Evolutionary conservation across 805 yeast species (phyloP).

Genomic region (Ogataea saltuana): DNA sequence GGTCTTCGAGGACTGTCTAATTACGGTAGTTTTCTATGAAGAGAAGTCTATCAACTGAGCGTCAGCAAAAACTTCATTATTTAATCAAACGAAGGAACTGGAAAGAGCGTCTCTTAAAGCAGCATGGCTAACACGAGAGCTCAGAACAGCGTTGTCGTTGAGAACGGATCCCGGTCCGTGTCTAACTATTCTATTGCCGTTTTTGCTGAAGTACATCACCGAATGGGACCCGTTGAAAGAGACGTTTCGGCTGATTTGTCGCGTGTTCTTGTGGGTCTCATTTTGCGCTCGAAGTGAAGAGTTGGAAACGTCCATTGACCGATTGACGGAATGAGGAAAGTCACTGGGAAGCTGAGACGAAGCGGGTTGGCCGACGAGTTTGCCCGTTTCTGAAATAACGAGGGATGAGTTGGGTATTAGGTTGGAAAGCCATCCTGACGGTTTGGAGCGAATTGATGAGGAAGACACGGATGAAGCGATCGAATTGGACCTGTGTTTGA

Average conservation of each 20-base stretch:
- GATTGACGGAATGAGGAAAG: no score
- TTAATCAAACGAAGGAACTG: conserved; percentile 19
- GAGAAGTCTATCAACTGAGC: no score
- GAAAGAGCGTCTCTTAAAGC: conserved; percentile 49
- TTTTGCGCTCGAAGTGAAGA: no score
- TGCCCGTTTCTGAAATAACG: conserved; percentile 35
- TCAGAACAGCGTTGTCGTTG: conserved; percentile 37
- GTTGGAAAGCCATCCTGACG: conserved; percentile 30
- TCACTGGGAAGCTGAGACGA: conserved; percentile 8
- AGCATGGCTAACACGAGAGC: conserved; percentile 46
- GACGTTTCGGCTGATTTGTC: conserved; percentile 7
- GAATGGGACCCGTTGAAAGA: conserved; percentile 42
- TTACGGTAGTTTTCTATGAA: conserved; percentile 18
- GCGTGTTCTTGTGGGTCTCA: neutral
- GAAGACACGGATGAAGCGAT: conserved; percentile 3
- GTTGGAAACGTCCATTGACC: no score
- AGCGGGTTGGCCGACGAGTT: conserved; percentile 29
- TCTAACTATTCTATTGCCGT: conserved; percentile 40
- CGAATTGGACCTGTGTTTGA: neutral
- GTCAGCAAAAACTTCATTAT: no score
- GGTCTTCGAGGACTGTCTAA: conserved; percentile 18
- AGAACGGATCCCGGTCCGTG: conserved; percentile 46
- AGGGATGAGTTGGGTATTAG: conserved; percentile 34
- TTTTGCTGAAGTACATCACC: conserved; percentile 42
- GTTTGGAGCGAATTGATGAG: no score